A percentile compares a stretch with the other conserved stretches of the same genome.
These are phyloP conservation scores for Mycosphaerelloides madeirae DNA, from an alignment of 2,329 filamentous ascomycete species.

Conservation along the genomic window DNA sequence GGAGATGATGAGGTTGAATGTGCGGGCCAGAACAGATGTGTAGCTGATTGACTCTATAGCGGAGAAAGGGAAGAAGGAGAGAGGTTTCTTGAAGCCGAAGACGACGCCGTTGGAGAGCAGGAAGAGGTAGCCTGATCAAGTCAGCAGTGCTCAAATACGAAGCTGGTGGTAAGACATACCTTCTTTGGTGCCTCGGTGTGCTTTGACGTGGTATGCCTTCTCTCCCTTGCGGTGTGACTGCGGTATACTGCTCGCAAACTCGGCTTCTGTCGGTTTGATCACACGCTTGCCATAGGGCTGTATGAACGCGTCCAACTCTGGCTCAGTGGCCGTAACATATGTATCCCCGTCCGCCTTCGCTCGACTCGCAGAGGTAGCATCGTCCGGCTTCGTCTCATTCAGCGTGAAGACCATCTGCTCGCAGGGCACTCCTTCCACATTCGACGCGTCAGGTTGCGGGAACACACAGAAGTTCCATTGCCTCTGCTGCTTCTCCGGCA, in stretches of 20 bases:
- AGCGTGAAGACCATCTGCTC: constrained; percentile 60
- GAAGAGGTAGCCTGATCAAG: constrained; percentile 54
- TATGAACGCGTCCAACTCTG: constrained; percentile 48
- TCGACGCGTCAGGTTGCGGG: constrained; percentile 47
- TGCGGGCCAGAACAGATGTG: constrained; percentile 60
- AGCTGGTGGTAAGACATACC: constrained; percentile 36
- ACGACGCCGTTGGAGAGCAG: constrained; percentile 58
- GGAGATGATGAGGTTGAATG: constrained; percentile 60
- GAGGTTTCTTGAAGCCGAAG: constrained; percentile 62
- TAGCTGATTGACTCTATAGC: constrained; percentile 58
- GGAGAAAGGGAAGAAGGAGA: constrained; percentile 58
- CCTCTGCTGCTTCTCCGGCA: constrained; percentile 60
- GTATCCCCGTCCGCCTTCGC: constrained; percentile 39
- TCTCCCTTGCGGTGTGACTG: constrained; percentile 60
- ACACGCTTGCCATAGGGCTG: constrained; percentile 43
- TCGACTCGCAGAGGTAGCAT: constrained; percentile 37
- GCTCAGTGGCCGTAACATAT: constrained; percentile 41
- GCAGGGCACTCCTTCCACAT: constrained; percentile 30
- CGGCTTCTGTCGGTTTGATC: constrained; percentile 50
- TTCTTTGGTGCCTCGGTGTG: constrained; percentile 61
- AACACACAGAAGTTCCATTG: constrained; percentile 61
- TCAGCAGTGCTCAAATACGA: background rate
- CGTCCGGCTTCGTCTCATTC: constrained; percentile 45
- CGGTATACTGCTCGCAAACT: constrained; percentile 57
- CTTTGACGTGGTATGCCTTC: constrained; percentile 60